Conservation (phyloP, 179 eudicot genomes). For the Gypsophila paniculata region DNA sequence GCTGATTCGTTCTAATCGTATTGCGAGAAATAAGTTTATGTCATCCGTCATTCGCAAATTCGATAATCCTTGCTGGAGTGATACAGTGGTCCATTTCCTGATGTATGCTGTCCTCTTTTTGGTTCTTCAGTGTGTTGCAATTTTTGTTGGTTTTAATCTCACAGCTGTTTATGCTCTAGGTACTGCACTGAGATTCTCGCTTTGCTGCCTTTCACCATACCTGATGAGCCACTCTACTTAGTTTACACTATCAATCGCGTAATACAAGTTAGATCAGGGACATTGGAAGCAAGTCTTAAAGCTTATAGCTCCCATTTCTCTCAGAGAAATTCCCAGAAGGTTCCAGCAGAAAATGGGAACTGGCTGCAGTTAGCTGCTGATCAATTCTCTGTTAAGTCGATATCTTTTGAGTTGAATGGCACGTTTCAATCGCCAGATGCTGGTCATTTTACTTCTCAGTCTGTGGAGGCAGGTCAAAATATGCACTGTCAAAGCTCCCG, state of each 20-base stretch:
- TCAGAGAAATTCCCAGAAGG: slow-evolving; percentile 37
- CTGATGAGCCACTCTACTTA: slow-evolving; percentile 93
- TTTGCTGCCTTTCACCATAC: slow-evolving; percentile 74
- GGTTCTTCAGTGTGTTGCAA: slow-evolving; percentile 9
- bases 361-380: slow-evolving; percentile 29
- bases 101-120: slow-evolving; percentile 46
- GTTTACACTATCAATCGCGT: slow-evolving; percentile 84
- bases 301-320: slow-evolving; percentile 52
- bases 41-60: slow-evolving; percentile 87
- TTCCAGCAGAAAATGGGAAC: slow-evolving; percentile 43
- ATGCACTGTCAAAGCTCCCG: slow-evolving; percentile 27
- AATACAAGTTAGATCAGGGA: slow-evolving; percentile 90
- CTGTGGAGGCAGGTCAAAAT: slow-evolving; percentile 31
- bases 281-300: slow-evolving; percentile 79
- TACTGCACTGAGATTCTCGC: slow-evolving; percentile 92
- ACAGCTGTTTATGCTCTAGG: slow-evolving; percentile 39
- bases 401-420: slow-evolving; percentile 41
- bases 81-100: slow-evolving; percentile 59
- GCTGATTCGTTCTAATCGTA: slow-evolving; percentile 87
- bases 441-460: slow-evolving; percentile 27
- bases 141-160: slow-evolving; percentile 14
- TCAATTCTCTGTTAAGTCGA: slow-evolving; percentile 26
- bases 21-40: slow-evolving; percentile 89
- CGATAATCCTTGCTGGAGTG: slow-evolving; percentile 69
- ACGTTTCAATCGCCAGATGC: slow-evolving; percentile 28